phyloP scores from a whole-genome alignment of 345 rosid genomes.

The Alliaria petiolata region DNA sequence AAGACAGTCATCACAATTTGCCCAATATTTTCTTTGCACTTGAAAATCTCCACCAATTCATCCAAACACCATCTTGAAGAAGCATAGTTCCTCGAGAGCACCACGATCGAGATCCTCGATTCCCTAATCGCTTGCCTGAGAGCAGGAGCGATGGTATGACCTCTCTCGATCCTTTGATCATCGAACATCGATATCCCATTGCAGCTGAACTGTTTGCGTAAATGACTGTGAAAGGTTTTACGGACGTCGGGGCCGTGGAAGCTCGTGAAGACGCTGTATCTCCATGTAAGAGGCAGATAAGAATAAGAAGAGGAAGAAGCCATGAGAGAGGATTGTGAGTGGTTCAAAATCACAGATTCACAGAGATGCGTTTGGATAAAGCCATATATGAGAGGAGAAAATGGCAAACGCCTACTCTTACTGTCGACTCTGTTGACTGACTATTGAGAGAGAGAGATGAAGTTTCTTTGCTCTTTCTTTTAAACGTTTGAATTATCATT shows the following conservation, averaged over 20 bases:
- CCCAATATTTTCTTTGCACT: not conserved
- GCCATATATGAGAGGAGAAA: too few species aligned
- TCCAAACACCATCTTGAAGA: constrained; percentile 28
- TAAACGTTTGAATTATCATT: too few species aligned
- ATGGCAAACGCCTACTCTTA: too few species aligned
- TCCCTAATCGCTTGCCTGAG: not conserved
- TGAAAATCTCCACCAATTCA: constrained; percentile 8
- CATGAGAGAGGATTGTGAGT: not conserved
- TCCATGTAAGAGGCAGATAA: not conserved
- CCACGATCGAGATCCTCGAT: constrained; percentile 13
- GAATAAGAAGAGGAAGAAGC: not conserved
- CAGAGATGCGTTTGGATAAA: too few species aligned
- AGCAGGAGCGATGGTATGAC: not conserved
- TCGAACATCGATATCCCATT: not conserved
- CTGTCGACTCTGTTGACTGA: too few species aligned
- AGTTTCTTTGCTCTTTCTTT: too few species aligned
- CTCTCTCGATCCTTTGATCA: not conserved
- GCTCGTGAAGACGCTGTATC: not conserved
- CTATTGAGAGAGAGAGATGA: too few species aligned
- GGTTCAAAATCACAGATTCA: too few species aligned
- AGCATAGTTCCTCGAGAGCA: constrained; percentile 7
- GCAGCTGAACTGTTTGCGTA: not conserved
- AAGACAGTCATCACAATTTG: constrained; percentile 11
- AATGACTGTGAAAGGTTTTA: not conserved
- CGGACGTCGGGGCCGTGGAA: constrained; percentile 17